phyloP scores from a whole-genome alignment of 306 rosid genomes.

The Vachellia pachyceras region DNA sequence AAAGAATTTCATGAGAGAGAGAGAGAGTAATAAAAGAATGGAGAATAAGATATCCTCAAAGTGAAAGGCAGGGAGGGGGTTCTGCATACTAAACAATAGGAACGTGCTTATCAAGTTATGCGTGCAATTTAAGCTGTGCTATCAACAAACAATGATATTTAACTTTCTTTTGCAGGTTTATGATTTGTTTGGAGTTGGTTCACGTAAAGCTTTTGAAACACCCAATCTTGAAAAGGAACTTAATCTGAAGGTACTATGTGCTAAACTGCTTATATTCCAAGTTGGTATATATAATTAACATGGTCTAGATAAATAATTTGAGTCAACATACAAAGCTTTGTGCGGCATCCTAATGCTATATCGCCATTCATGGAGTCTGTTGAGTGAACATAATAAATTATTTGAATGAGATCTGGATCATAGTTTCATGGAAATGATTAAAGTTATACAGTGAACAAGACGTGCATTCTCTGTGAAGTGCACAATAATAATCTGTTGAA shows the following conservation, averaged over 20 bases:
- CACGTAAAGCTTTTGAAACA: constrained; percentile 59
- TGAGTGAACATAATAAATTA: constrained; percentile 9
- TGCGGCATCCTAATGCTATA: neutral
- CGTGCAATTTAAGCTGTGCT: constrained; percentile 17
- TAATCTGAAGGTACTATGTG: constrained; percentile 61
- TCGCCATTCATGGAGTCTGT: neutral
- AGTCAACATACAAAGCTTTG: constrained; percentile 4
- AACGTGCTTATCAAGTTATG: neutral
- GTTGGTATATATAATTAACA: neutral
- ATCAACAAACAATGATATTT: constrained; percentile 25
- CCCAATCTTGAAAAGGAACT: constrained; percentile 84
- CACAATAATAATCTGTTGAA: constrained; percentile 12
- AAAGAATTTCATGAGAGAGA: neutral
- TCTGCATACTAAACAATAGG: neutral
- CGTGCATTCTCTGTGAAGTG: neutral
- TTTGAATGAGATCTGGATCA: constrained; percentile 25
- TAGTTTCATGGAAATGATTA: constrained; percentile 2
- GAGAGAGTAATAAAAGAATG: neutral
- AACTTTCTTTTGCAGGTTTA: constrained; percentile 66
- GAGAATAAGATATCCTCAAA: neutral
- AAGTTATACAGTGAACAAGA: neutral
- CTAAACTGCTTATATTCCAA: constrained; percentile 13
- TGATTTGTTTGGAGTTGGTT: constrained; percentile 95
- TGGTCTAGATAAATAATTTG: neutral
- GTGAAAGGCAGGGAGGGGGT: too few relatives aligned